These are phyloP conservation scores for Tremella fuciformis DNA, from an alignment of 768 basidiomycete genomes.

Conservation along the genomic window DNA sequence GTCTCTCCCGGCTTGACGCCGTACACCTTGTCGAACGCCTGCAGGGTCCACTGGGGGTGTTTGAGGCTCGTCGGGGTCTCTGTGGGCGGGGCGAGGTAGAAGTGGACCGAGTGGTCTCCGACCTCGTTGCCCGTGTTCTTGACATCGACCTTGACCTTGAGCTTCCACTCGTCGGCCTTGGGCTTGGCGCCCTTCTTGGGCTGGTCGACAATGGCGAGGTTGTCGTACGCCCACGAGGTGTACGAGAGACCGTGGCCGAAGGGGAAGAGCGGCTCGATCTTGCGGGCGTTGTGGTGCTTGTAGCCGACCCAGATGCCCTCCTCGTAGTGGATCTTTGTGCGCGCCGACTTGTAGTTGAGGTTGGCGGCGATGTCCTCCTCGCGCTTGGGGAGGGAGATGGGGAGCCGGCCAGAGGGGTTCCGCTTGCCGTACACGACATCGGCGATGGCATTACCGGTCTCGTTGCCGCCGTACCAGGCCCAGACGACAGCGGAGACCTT, in stretches of 20 bases:
- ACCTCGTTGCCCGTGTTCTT: constrained; percentile 59
- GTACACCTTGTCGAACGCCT: constrained; percentile 56
- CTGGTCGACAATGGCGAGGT: constrained; percentile 53
- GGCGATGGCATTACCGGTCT: constrained; percentile 48
- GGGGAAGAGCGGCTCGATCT: constrained; percentile 62
- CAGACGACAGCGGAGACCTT: constrained; percentile 61
- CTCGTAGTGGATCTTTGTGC: constrained; percentile 31
- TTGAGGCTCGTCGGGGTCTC: constrained; percentile 30
- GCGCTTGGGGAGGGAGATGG: constrained; percentile 58
- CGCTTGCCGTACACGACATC: constrained; percentile 49
- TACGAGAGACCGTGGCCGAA: constrained; percentile 77
- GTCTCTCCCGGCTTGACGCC: constrained; percentile 48
- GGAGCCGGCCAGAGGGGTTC: constrained; percentile 49
- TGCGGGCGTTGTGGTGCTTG: constrained; percentile 62
- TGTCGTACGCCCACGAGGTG: constrained; percentile 63
- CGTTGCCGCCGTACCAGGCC: constrained; percentile 53
- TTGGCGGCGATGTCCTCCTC: constrained; percentile 65
- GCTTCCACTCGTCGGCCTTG: constrained; percentile 29
- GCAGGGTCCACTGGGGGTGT: constrained; percentile 54
- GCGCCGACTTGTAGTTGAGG: constrained; percentile 56
- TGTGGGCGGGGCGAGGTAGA: constrained; percentile 58
- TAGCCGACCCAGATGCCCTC: constrained; percentile 45
- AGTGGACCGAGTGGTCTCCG: constrained; percentile 67
- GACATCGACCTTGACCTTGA: constrained; percentile 50
- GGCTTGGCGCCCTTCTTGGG: constrained; percentile 12